phyloP scores from a whole-genome alignment of 2,329 filamentous ascomycete species.

The Simplicillium aogashimaense region DNA sequence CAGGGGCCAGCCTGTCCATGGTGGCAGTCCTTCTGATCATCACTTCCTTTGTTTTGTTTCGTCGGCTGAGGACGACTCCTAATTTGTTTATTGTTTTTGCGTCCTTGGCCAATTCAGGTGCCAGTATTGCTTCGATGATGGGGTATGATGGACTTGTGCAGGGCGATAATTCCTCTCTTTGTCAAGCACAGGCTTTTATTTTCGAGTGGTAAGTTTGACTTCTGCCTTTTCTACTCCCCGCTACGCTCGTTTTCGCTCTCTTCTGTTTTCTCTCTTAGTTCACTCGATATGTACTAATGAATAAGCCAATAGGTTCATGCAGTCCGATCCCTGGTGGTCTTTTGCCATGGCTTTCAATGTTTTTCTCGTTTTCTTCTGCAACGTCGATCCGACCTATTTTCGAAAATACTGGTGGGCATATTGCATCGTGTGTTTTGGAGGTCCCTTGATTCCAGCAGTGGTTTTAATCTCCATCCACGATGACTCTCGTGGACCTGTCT shows the following conservation, averaged over 20 bases:
- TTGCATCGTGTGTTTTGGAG: constrained; percentile 56
- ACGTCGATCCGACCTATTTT: constrained; percentile 51
- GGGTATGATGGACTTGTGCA: constrained; percentile 52
- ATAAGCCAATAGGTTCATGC: constrained; percentile 63
- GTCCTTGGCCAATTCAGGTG: constrained; percentile 34
- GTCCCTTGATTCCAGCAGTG: constrained; percentile 58
- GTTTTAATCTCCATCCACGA: constrained; percentile 49
- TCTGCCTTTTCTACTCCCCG: neutral
- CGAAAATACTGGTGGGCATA: constrained; percentile 62
- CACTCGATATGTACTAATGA: no score
- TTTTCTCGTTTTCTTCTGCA: constrained; percentile 55
- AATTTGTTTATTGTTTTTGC: constrained; percentile 37
- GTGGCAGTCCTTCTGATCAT: constrained; percentile 39
- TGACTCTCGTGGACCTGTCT: constrained; percentile 29
- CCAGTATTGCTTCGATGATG: constrained; percentile 58
- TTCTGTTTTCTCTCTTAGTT: no score
- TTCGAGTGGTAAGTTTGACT: constrained; percentile 51
- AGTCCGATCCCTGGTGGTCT: constrained; percentile 66
- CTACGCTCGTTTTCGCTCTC: no score
- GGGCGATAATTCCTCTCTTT: constrained; percentile 47
- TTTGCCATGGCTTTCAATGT: constrained; percentile 78
- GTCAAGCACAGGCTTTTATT: constrained; percentile 48
- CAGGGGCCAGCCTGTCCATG: constrained; percentile 43
- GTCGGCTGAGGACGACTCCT: constrained; percentile 42
- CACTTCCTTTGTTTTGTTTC: constrained; percentile 37